Percentiles rank a stretch among this genome's conserved stretches.
Evolutionary conservation across 2,329 filamentous ascomycete genomes (phyloP).

Genomic region (Ophiocordyceps camponoti-rufipedis): DNA sequence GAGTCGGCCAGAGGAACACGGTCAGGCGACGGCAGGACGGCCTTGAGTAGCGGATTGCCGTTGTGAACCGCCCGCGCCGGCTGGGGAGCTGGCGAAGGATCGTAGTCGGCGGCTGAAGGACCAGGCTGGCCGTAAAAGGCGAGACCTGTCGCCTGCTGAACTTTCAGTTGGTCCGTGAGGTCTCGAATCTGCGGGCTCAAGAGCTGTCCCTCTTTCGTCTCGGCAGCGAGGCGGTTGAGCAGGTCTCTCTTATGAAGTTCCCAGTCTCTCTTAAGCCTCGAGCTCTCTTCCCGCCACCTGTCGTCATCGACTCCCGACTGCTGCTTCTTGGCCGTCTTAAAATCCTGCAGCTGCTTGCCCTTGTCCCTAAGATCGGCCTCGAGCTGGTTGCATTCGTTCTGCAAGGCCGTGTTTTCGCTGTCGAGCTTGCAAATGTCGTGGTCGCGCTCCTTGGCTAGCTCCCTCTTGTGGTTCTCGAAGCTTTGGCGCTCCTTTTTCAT

Average conservation of each 20-base stretch:
- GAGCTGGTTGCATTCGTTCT: constrained; percentile 44
- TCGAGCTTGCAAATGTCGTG: constrained; percentile 32
- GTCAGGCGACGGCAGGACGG: constrained; percentile 20
- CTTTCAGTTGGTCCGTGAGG: constrained; percentile 27
- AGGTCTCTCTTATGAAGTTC: constrained; percentile 32
- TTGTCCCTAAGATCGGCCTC: constrained; percentile 55
- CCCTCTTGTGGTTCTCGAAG: constrained; percentile 34
- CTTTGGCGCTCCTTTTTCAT: constrained; percentile 37
- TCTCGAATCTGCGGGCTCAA: constrained; percentile 27
- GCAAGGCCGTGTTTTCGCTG: constrained; percentile 37
- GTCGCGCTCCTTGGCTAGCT: constrained; percentile 32
- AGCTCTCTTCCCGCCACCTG: constrained; percentile 31
- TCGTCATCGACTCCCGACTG: constrained; percentile 44
- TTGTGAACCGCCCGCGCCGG: constrained; percentile 29
- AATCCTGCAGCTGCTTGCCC: constrained; percentile 49
- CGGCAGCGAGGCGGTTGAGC: constrained; percentile 27
- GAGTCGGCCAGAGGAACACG: constrained; percentile 20
- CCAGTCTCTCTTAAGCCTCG: constrained; percentile 36
- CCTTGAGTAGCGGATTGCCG: constrained; percentile 26
- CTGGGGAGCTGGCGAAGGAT: constrained; percentile 20
- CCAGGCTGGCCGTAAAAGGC: constrained; percentile 27
- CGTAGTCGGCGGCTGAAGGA: constrained; percentile 27
- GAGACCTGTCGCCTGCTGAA: constrained; percentile 21
- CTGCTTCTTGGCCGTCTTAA: constrained; percentile 52
- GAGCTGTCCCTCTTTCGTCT: constrained; percentile 26